Evolutionary conservation across 1,284 basidiomycete species (phyloP).

Genomic region (Thecaphora frezii): DNA sequence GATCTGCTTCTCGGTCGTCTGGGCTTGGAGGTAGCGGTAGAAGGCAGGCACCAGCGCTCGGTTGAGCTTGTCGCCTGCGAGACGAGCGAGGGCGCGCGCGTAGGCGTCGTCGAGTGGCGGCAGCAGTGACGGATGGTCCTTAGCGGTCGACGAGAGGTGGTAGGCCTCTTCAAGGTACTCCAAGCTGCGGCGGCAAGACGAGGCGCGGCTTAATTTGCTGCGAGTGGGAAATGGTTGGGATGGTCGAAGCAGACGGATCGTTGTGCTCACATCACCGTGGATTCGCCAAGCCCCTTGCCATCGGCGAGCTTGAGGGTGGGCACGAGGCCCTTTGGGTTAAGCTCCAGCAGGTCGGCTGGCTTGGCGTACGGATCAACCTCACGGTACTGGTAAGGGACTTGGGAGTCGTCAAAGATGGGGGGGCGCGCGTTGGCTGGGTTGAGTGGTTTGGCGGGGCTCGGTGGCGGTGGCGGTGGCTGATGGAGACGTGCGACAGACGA

Average conservation of each 20-base stretch:
- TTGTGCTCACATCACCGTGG: conserved; percentile 38
- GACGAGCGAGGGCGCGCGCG: conserved; percentile 68
- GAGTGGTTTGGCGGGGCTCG: no score
- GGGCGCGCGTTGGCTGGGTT: no score
- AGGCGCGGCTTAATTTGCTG: conserved; percentile 63
- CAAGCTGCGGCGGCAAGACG: conserved; percentile 73
- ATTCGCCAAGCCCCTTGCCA: conserved; percentile 39
- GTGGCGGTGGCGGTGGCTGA: no score
- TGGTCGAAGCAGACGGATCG: no score
- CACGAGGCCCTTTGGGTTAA: conserved; percentile 77
- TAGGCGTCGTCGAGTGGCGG: conserved; percentile 69
- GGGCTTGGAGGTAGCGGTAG: conserved; percentile 76
- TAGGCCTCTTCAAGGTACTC: conserved; percentile 74
- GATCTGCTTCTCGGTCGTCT: conserved; percentile 67
- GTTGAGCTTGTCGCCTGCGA: conserved; percentile 71
- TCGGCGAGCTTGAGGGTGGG: conserved; percentile 68
- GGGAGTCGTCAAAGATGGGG: no score
- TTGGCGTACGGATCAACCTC: conserved; percentile 82
- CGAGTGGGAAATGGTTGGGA: no score
- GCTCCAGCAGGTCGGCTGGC: conserved; percentile 72
- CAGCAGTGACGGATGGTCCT: conserved; percentile 61
- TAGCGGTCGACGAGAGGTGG: conserved; percentile 56
- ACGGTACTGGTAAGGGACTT: conserved; percentile 59
- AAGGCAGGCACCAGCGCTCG: conserved; percentile 72
- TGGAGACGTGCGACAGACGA: conserved; percentile 16